Conservation (phyloP, 1,284 basidiomycete genomes). For the Leccinum griseonigrum region DNA sequence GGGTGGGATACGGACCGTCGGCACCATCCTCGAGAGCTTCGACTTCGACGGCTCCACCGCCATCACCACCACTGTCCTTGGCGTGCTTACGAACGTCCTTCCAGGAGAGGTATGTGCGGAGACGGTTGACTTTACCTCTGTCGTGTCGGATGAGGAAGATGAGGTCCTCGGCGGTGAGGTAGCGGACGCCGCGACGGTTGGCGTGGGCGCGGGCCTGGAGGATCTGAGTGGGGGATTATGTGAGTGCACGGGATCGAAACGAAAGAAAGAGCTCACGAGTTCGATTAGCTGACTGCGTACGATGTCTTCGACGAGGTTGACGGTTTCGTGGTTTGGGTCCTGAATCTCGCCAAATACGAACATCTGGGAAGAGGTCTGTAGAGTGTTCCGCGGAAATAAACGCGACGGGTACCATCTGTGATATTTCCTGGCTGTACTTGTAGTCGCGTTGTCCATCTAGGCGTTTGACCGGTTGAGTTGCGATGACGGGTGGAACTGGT, state of each 20-base stretch:
- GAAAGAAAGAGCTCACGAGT: constrained; percentile 50
- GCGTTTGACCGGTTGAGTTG: constrained; percentile 18
- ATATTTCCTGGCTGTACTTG: constrained; percentile 75
- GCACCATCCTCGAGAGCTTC: constrained; percentile 73
- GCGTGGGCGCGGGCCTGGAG: constrained; percentile 87
- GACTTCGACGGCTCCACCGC: constrained; percentile 76
- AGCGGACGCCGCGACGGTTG: constrained; percentile 78
- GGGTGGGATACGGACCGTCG: constrained; percentile 47
- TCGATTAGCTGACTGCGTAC: constrained; percentile 93
- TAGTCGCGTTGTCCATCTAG: constrained; percentile 46
- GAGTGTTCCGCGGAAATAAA: not conserved
- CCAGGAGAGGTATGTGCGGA: constrained; percentile 96
- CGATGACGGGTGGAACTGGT: constrained; percentile 4
- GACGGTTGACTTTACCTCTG: constrained; percentile 89
- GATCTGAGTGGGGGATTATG: constrained; percentile 51
- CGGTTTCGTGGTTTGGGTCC: constrained; percentile 84
- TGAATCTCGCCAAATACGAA: constrained; percentile 97
- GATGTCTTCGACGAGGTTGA: constrained; percentile 93
- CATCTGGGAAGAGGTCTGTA: constrained; percentile 56
- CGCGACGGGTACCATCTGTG: constrained; percentile 55
- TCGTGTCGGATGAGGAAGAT: constrained; percentile 97
- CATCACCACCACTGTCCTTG: constrained; percentile 82
- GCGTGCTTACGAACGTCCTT: constrained; percentile 97
- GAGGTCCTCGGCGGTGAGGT: constrained; percentile 89
- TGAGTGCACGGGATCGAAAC: not conserved